Evolutionary conservation across 2,329 filamentous ascomycete genomes (phyloP), one percentile per base, ranked within the genome.

Genomic region (Endocalyx cinctus): DNA sequence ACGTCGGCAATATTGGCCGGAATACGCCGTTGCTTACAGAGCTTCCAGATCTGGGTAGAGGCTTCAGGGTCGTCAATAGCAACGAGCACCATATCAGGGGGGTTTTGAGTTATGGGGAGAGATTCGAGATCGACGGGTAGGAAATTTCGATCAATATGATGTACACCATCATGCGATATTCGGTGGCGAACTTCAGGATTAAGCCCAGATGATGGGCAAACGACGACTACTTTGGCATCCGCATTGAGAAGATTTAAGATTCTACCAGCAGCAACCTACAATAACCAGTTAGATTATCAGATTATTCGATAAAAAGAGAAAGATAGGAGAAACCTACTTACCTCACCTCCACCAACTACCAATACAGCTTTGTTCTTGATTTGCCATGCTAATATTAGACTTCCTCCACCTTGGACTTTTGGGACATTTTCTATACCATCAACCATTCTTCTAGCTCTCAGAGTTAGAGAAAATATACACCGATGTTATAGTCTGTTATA

Each of bases 1-100:
- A 98, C 92, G 57, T 98, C 92, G 47, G 92, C 92, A 46, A 98
- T 95, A 61, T 98, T 98, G 37, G 88, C 89, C 5, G 88, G 79
- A 45, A 97, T 85, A 40, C 79, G 79, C 39, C 71, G 75, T 58
- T 87, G 75, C 60, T 94, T 90, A 73, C 90, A 97, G 16, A 95
- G 73, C 58, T 90, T 90, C 85, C 88, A 98, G 56, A 98, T 87
- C 43, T 77, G 72, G 0, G 86, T 83, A 1, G 88, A 96, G n/a
- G 88, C 89, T 29, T 79, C 84, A 0, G 92, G 87, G 56, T 97
- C 90, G 58, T 98, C 92, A 47, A 98, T 79, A 35, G 92, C 92
- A 3, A 87, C 87, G 33, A 98, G 72, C 10, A 97, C 89, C 85
- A 98, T 94, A 52, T 86, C 82, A 31, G 69, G 55, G 14, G 51